phyloP scores from a whole-genome alignment of 345 rosid species.

The Mallotus nudiflorus region DNA sequence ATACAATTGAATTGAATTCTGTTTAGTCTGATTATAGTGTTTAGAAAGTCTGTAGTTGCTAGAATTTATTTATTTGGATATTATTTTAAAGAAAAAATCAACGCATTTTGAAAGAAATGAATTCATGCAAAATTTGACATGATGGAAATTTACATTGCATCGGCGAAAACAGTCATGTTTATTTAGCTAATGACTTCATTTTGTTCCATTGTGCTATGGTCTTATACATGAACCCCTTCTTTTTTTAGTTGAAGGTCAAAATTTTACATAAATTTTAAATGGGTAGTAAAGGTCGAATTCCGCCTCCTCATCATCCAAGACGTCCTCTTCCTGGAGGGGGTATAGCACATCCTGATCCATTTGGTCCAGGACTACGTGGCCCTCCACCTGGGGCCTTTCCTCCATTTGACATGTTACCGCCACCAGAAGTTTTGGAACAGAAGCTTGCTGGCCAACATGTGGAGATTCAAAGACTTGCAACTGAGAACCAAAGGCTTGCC shows the following conservation, averaged over 20 bases:
- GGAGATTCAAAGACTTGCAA: conserved; percentile 87
- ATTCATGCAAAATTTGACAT: too few relatives aligned
- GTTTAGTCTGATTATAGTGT: too few relatives aligned
- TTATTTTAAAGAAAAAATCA: too few relatives aligned
- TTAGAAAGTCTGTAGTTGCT: too few relatives aligned
- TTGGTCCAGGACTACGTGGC: conserved; percentile 49
- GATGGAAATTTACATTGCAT: not conserved
- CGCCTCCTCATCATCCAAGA: conserved; percentile 71
- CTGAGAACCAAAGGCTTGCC: conserved; percentile 88
- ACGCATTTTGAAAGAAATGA: too few relatives aligned
- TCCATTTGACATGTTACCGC: conserved; percentile 72
- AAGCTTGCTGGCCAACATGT: conserved; percentile 75
- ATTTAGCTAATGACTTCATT: not conserved
- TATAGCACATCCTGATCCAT: conserved; percentile 56
- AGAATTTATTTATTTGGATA: too few relatives aligned
- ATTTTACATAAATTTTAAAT: conserved; percentile 21
- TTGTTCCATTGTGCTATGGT: not conserved
- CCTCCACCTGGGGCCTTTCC: conserved; percentile 49
- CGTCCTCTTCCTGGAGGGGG: conserved; percentile 67
- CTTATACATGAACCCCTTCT: not conserved
- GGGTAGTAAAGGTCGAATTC: conserved; percentile 86
- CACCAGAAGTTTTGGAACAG: conserved; percentile 84
- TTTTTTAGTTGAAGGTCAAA: not conserved
- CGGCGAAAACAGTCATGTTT: not conserved
- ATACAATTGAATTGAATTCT: too few relatives aligned